A percentile compares a stretch with the other conserved stretches of the same genome.
These are phyloP conservation scores for Clitoria ternatea DNA, from an alignment of 306 rosid genomes.

Conservation along the genomic window DNA sequence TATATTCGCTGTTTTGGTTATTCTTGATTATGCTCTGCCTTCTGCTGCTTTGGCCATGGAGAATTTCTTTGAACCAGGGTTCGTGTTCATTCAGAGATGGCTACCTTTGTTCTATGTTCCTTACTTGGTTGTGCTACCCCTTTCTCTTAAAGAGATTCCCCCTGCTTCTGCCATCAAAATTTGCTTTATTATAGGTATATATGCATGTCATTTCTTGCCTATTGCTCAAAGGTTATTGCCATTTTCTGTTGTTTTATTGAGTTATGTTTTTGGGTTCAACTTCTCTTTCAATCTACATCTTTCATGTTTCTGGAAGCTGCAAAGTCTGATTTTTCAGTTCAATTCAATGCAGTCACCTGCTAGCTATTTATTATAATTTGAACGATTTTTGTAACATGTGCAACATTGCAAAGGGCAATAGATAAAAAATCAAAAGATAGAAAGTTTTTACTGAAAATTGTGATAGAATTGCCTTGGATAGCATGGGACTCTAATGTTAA, in stretches of 20 bases:
- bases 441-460: too few species aligned
- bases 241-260: not conserved
- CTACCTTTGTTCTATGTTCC: constrained; percentile 86
- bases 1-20: constrained; percentile 51
- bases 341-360: not conserved
- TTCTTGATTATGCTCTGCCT: constrained; percentile 57
- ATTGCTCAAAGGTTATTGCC: not conserved
- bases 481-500: too few species aligned
- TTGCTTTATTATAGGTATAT: constrained; percentile 56
- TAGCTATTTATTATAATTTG: not conserved
- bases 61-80: constrained; percentile 73
- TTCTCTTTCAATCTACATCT: not conserved
- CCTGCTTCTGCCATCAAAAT: constrained; percentile 70
- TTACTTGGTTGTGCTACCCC: constrained; percentile 68
- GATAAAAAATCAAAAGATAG: too few species aligned
- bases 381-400: too few species aligned
- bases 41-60: constrained; percentile 45
- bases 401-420: too few species aligned
- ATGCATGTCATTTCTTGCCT: not conserved
- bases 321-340: not conserved
- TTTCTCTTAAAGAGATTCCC: constrained; percentile 66
- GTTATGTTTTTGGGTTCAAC: not conserved
- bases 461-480: too few species aligned
- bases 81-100: constrained; percentile 82
- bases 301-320: not conserved